These are phyloP conservation scores for Viola pubescens DNA, from an alignment of 441 rosid genomes.

Conservation along the genomic window DNA sequence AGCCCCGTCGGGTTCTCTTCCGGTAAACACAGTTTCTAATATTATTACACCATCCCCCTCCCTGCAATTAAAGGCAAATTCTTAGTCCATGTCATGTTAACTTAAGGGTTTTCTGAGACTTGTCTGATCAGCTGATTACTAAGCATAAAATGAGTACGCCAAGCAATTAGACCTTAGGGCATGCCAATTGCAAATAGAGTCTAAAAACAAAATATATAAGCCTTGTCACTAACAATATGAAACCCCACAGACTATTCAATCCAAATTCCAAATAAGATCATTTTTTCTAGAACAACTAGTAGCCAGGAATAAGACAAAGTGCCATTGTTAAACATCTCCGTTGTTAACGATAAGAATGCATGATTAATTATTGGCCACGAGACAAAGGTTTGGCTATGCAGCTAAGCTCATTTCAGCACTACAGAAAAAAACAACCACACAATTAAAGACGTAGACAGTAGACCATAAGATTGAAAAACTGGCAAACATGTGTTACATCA, in stretches of 20 bases:
- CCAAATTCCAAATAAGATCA: not conserved
- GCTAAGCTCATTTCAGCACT: not conserved
- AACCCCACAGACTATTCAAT: too few species aligned
- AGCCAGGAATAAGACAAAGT: not conserved
- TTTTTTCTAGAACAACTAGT: not conserved
- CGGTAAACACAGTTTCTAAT: constrained; percentile 69
- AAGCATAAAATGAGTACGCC: too few species aligned
- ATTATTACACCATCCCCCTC: constrained; percentile 97
- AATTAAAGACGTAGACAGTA: not conserved
- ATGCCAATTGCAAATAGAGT: too few species aligned
- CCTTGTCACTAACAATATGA: too few species aligned
- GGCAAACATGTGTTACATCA: too few species aligned
- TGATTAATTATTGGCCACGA: not conserved
- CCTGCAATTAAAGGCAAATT: constrained; percentile 37
- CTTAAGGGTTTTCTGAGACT: constrained; percentile 1
- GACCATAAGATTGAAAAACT: not conserved
- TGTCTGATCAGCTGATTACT: not conserved
- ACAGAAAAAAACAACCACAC: not conserved
- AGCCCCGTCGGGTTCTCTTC: constrained; percentile 63
- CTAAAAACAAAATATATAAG: too few species aligned
- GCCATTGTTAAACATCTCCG: too few species aligned
- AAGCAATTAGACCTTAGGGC: too few species aligned
- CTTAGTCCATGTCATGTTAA: constrained; percentile 1
- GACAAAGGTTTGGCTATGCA: not conserved
- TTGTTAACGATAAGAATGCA: not conserved